phyloP scores from a whole-genome alignment of 192 early-diverging fungal genomes.

The Coemansia sp. region DNA sequence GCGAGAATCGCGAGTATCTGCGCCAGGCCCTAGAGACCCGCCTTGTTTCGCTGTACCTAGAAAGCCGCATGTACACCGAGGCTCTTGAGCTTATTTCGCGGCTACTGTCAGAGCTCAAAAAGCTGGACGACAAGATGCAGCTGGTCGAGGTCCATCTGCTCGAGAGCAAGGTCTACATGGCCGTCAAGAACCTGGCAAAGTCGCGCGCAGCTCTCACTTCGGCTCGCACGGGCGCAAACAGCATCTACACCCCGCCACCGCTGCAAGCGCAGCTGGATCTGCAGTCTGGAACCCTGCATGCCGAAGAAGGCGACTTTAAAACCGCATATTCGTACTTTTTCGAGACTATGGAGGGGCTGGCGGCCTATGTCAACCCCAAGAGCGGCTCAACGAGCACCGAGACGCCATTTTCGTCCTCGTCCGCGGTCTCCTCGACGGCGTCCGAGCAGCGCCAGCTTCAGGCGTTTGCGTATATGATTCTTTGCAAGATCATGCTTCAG shows the following conservation, averaged over 20 bases:
- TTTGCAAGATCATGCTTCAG: slow-evolving; percentile 99
- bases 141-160: slow-evolving; percentile 95
- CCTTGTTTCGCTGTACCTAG: slow-evolving; percentile 83
- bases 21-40: slow-evolving; percentile 94
- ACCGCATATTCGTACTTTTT: slow-evolving; percentile 99
- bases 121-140: slow-evolving; percentile 97
- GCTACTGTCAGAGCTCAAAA: slow-evolving; percentile 95
- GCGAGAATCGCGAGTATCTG: slow-evolving; percentile 93
- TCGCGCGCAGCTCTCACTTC: slow-evolving; percentile 93
- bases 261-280: slow-evolving; percentile 95
- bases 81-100: slow-evolving; percentile 76
- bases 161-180: slow-evolving; percentile 92
- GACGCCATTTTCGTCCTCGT: slow-evolving; percentile 6
- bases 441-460: slow-evolving; percentile 69
- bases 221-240: slow-evolving; percentile 93
- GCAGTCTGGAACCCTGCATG: slow-evolving; percentile 96
- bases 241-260: slow-evolving; percentile 96
- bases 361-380: slow-evolving; percentile 51
- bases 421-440: slow-evolving; percentile 3
- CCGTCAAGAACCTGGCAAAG: slow-evolving; percentile 89
- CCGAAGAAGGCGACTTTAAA: slow-evolving; percentile 99
- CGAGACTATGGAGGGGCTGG: slow-evolving; percentile 93
- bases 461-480: slow-evolving; percentile 96
- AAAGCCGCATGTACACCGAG: slow-evolving; percentile 94
- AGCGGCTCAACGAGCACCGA: slow-evolving; percentile 4